Percentiles rank a stretch among this genome's conserved stretches.
These are phyloP conservation scores for Dioscorea dumetorum DNA, from an alignment of 106 monocot genomes.

Conservation along the genomic window DNA sequence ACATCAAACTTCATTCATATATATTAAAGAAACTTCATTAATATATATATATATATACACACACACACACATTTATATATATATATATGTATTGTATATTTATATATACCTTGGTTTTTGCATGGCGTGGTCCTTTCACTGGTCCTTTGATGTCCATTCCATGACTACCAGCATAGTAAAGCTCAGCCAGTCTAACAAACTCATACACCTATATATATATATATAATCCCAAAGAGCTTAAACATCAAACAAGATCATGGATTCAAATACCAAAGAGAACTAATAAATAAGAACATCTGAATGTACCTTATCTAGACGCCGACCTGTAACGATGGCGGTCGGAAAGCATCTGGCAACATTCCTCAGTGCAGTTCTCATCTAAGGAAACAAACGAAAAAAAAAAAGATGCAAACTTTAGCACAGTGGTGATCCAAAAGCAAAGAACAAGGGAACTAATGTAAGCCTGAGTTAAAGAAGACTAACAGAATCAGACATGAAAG, in stretches of 20 bases:
- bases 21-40: not conserved
- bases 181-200: constrained; percentile 52
- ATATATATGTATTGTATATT: not conserved
- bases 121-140: constrained; percentile 15
- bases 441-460: not conserved
- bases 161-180: constrained; percentile 87
- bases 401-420: not conserved
- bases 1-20: not conserved
- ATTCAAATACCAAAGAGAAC: too few relatives aligned
- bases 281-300: not conserved
- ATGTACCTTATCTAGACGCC: constrained; percentile 49
- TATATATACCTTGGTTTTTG: constrained; percentile 7
- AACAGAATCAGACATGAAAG: constrained; percentile 36
- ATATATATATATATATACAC: not conserved
- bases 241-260: not conserved
- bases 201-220: constrained; percentile 36
- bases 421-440: not conserved
- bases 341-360: constrained; percentile 27
- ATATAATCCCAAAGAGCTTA: not conserved
- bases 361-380: constrained; percentile 37
- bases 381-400: not conserved
- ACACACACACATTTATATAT: too few relatives aligned
- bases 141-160: constrained; percentile 87
- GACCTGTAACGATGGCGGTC: constrained; percentile 37
- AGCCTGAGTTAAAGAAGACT: not conserved